A percentile compares a stretch with the other conserved stretches of the same genome.
These are phyloP conservation scores for Turritis glabra DNA, from an alignment of 345 rosid genomes.

Conservation along the genomic window DNA sequence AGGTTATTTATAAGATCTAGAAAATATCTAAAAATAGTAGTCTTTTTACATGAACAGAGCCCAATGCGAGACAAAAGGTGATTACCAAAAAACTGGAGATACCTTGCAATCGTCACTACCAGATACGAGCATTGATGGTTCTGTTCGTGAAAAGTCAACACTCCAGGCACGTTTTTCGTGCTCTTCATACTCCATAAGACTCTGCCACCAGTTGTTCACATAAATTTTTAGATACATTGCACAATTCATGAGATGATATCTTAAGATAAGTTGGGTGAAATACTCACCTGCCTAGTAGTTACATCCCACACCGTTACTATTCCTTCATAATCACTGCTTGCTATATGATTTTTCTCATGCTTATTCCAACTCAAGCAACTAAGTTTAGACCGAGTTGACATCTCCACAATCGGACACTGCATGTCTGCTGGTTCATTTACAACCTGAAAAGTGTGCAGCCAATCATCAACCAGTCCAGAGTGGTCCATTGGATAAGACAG, in stretches of 20 bases:
- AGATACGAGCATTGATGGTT: constrained; percentile 96
- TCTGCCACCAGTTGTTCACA: constrained; percentile 45
- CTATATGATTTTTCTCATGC: constrained; percentile 83
- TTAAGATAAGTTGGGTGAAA: constrained; percentile 8
- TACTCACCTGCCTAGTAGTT: constrained; percentile 80
- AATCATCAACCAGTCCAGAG: constrained; percentile 14
- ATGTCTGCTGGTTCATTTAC: constrained; percentile 73
- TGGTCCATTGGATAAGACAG: not conserved
- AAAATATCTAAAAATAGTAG: not conserved
- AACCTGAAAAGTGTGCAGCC: constrained; percentile 54
- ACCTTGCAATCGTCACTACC: constrained; percentile 99
- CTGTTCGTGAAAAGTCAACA: constrained; percentile 92
- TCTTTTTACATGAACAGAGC: not conserved
- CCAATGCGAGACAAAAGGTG: not conserved
- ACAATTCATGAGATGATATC: constrained; percentile 5
- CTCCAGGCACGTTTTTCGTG: constrained; percentile 99
- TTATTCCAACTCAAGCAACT: constrained; percentile 99
- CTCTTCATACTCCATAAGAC: constrained; percentile 98
- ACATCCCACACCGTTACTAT: constrained; percentile 99
- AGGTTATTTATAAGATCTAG: not conserved
- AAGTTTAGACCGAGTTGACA: constrained; percentile 94
- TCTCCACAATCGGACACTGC: constrained; percentile 91
- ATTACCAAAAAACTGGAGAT: constrained; percentile 25
- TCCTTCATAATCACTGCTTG: constrained; percentile 99
- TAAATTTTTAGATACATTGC: not conserved